Base-by-base conservation (phyloP, 116 monocot genomes). In the Posidonia oceanica region DNA sequence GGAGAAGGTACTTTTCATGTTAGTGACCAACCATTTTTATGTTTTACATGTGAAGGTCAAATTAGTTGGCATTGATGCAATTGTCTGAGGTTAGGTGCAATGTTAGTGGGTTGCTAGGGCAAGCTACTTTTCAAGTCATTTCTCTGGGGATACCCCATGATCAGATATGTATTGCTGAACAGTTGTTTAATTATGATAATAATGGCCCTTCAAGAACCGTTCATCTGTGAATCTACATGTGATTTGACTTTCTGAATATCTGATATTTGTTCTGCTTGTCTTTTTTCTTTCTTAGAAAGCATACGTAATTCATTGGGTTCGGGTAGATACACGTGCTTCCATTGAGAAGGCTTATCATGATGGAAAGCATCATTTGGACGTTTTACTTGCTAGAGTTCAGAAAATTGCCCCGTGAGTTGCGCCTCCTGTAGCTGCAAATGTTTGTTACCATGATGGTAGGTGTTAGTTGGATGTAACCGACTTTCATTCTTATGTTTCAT, bases 271-370 rank as follows among this genome's bases (percentile, higher is more conserved):
- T 13, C 8, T 18, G 5, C 17, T 65, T 65, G 10, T 44, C 7
- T 42, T 65, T 40, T 67, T 8, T 64, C 57, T 18, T 10, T 52
- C 69, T 52, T 39, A 97, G 97, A 97, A 85, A 92, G 87, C 83
- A 64, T 84, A 87, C 75, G 82, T 84, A 36, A 88, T 97, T 73
- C 97, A 97, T 60, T 97, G 97, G 97, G 97, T 97, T 8, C 87
- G 79, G 20, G 12, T 86, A 56, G 85, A 87, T 70, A 80, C 77
- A 4, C 85, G 83, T 72, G 70, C 83, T 52, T 92, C 97, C 7
- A 36, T 83, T 62, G 89, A 97, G 67, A 70, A 89, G 37, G 97
- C 97, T 21, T 97, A 92, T 80, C 54, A 79, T 57, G 92, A 97
- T 75, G 97, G 89, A 23, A 89, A 72, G 75, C 77, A 69, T 0